Base-by-base conservation (phyloP, 2,329 filamentous ascomycete genomes). In the Penicillium sp. region DNA sequence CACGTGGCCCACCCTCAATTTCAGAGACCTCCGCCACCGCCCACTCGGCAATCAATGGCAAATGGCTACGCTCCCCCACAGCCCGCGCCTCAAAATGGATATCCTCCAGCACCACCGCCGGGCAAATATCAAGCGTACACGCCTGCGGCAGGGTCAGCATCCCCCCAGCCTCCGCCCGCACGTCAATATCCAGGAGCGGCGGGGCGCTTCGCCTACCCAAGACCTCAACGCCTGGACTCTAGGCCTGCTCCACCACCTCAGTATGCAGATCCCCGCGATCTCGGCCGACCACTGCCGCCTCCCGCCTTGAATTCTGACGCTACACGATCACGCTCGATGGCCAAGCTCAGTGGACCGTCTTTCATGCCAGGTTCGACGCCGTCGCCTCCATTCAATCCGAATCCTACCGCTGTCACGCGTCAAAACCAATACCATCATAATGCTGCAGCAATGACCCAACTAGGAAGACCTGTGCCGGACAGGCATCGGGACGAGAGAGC, bases 251-350 rank as follows among this genome's bases (percentile, higher is more conserved):
- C 70, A 46, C 65, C 72, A 71, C 64, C 75, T 68, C 50, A 73
- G 67, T 60, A 85, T 59, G 77, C 82, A 45, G 81, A 79, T 56
- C 82, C 86, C 50, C 78, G 78, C 36, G 70, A 76, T 18, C 76
- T 78, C 27, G 72, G 73, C 61, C 80, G 82, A 51, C 75, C 77
- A 48, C 78, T 79, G 59, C 78, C 80, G 18, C 77, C 83, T 11
- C 83, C 87, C 42, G 88, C 89, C 39, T 70, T 94, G 70, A 93
- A 93, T 65, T 84, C 82, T 33, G 91, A 97, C 68, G 77, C 85
- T 5, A 94, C 90, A 71, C 83, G 93, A 50, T 94, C 93, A n/a
- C 89, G 95, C 61, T 97, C 91, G 32, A 83, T 98, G 64, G 91
- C 89, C 34, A 84, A 83, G 53, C 79, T 80, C 55, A 79, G 85